Evolutionary conservation across 192 early-diverging fungal species (phyloP), one percentile per base, ranked within the genome.

Genomic region (Coemansia sp.): DNA sequence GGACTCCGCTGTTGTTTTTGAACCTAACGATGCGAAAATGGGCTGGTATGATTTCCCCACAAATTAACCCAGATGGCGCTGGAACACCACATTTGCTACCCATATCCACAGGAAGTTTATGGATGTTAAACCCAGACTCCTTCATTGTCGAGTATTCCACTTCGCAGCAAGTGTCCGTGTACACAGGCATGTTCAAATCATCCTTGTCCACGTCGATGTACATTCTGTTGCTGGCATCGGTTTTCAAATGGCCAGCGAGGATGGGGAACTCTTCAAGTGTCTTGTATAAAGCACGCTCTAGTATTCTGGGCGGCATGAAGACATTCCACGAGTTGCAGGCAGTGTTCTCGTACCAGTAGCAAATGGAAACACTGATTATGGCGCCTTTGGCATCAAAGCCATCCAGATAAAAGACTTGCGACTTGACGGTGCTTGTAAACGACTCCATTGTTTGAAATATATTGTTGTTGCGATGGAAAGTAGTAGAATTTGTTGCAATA

Each of bases 131-230:
- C 18, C 56, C 56, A 5, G 56, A 58, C 16, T 58, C 56, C 3
- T 35, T 6, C 5, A 58, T 15, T 10, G 1, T 18, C 11, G 30
- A 15, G 15, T 36, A 58, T 9, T 36, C 12, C 0, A 36, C 12
- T 36, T 58, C 34, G 15, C 56, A 58, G 34, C 44, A 24, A 0
- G 75, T 60, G 46, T 72, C 75, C 2, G 21, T 26, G 24, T 68
- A 77, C 33, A 64, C 62, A 34, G 75, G 75, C 66, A 77, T 62
- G 55, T 71, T 77, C 18, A 77, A 23, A 41, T 76, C 38, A 45
- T 36, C 11, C n/a, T 24, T 21, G 24, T 76, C 61, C 1, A 71
- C 56, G 4, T 56, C 53, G 8, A 76, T 15, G 5, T 59, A n/a
- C 6, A 21, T 36, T 6, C 60, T 23, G 0, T 69, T 65, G 7